These are phyloP conservation scores for Aspergillus amoenus DNA, from an alignment of 2,329 filamentous ascomycete genomes.

Conservation along the genomic window DNA sequence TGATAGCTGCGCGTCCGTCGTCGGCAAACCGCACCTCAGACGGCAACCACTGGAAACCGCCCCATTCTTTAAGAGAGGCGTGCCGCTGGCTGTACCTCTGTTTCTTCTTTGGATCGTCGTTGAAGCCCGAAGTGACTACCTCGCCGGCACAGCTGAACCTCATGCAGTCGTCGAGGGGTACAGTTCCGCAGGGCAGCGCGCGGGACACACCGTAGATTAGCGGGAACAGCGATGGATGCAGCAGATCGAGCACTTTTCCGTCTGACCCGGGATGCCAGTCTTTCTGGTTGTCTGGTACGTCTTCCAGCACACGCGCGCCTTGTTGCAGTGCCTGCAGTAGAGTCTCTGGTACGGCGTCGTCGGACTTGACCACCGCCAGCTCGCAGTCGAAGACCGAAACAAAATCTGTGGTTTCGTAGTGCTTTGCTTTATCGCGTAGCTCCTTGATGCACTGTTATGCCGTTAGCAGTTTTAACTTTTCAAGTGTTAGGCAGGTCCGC, in stretches of 20 bases:
- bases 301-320: slow-evolving; percentile 53
- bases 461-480: no score
- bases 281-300: slow-evolving; percentile 45
- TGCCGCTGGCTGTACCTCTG: no score
- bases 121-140: no score
- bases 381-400: slow-evolving; percentile 36
- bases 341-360: slow-evolving; percentile 44
- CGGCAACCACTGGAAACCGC: no score
- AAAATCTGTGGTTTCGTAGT: background rate
- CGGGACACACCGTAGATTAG: slow-evolving; percentile 28
- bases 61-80: no score
- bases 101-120: no score
- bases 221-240: slow-evolving; percentile 59
- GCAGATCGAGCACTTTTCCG: slow-evolving; percentile 60
- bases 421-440: background rate
- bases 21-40: no score
- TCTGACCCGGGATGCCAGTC: slow-evolving; percentile 65
- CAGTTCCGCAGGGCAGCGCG: no score
- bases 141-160: no score
- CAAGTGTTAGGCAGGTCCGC: no score
- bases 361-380: slow-evolving; percentile 53
- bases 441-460: background rate
- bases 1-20: no score
- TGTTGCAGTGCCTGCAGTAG: slow-evolving; percentile 45
- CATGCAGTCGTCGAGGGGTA: no score